Evolutionary conservation across 306 rosid species (phyloP).

Genomic region (Corylus americana): DNA sequence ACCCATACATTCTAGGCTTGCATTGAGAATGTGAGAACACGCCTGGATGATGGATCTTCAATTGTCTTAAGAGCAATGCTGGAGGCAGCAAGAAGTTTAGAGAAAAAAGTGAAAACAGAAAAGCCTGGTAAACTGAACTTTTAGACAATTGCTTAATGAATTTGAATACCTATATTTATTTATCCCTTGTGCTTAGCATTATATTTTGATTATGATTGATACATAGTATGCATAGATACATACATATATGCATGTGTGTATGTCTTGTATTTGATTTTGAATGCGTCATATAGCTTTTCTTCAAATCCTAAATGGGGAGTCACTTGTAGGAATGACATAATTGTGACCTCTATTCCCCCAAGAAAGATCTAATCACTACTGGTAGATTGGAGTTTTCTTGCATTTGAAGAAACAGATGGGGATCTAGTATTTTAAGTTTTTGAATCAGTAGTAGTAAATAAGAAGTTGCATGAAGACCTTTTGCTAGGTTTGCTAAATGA

Average conservation of each 20-base stretch:
- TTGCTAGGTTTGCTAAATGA: neutral
- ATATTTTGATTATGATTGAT: neutral
- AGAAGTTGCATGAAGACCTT: neutral
- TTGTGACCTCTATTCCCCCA: too few species aligned
- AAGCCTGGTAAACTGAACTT: conserved; percentile 54
- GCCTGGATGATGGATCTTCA: conserved; percentile 73
- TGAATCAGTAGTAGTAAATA: neutral
- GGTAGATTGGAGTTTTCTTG: neutral
- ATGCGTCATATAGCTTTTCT: neutral
- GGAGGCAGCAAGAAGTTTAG: conserved; percentile 65
- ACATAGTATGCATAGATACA: neutral
- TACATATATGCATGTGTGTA: neutral
- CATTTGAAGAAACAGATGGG: neutral
- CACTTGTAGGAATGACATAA: too few species aligned
- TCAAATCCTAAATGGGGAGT: neutral
- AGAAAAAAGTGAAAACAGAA: conserved; percentile 62
- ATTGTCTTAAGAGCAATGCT: conserved; percentile 65
- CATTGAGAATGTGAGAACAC: conserved; percentile 69
- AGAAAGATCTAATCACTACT: too few species aligned
- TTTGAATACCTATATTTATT: conserved; percentile 11
- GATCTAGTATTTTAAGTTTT: neutral
- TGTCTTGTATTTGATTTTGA: neutral
- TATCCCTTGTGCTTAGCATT: neutral
- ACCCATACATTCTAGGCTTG: conserved; percentile 52
- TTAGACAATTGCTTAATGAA: conserved; percentile 14